Evolutionary conservation across 1,139 yeast genomes (phyloP), one percentile per base, ranked within the genome.

Genomic region (Yamadazyma membranifaciens): DNA sequence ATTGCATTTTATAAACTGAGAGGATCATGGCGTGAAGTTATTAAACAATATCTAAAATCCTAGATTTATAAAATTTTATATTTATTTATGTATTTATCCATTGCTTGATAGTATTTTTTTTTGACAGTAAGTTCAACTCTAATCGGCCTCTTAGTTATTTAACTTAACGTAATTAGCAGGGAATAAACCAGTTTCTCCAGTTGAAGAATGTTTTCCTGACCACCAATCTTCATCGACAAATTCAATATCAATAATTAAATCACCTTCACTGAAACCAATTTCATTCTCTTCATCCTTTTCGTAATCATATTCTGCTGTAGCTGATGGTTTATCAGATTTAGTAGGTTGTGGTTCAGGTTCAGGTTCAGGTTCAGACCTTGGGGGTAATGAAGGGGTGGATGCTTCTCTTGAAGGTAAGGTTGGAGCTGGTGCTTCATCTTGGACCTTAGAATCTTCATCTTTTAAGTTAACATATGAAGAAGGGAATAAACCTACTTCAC

Each of bases 201-300:
- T 64, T 34, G 52, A 59, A 44, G 80, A 66, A 52, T 81, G 81
- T 41, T 60, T 72, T 37, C 98, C 98, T 44, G 84, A 73, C 98
- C 98, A 92, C 98, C 98, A 92, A 57, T 88, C 96, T 38, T 87
- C 96, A 52, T 89, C 96, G 12, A 87, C 86, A 61, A 87, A 85
- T 51, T 88, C 95, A 47, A 92, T 86, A 46, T 88, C 87, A 15
- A 81, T 67, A 50, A 92, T 88, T 46, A 73, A 54, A 51, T 88
- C 98, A 38, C 94, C 95, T 58, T 87, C 96, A 27, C 69, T 77
- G 62, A 87, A 87, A 2, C 82, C 77, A 44, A 92, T 72, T 64
- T 92, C 98, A 55, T 91, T 92, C 48, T 85, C 95, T 62, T 91
- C 97, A 29, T 83, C 83, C 16, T 94, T 95, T 40, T 83, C 95